Evolutionary conservation across 2,329 filamentous ascomycete species (phyloP).

Genomic region (Botrytis cinerea): DNA sequence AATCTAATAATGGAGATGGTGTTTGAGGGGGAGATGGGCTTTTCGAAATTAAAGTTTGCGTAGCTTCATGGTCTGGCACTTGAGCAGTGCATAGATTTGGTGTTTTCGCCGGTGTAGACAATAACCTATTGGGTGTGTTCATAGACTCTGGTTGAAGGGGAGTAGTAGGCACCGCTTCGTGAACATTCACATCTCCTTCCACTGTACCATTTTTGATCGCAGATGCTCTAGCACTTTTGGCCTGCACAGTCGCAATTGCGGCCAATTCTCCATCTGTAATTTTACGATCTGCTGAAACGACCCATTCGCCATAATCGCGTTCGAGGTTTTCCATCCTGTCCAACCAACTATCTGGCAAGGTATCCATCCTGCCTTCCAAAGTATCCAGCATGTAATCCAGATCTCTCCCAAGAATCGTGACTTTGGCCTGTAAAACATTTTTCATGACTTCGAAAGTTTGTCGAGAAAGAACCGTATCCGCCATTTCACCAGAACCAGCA

Average conservation of each 20-base stretch:
- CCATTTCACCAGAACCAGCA: slow-evolving; percentile 22
- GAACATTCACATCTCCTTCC: not conserved
- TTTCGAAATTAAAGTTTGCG: not conserved
- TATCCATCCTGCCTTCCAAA: slow-evolving; percentile 81
- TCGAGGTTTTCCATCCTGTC: slow-evolving; percentile 83
- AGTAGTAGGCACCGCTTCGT: not conserved
- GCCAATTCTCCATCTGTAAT: slow-evolving; percentile 67
- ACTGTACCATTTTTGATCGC: not conserved
- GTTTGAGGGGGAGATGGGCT: slow-evolving; percentile 23
- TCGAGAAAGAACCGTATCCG: slow-evolving; percentile 30
- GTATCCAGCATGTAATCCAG: slow-evolving; percentile 86
- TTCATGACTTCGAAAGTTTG: slow-evolving; percentile 61
- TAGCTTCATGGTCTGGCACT: not conserved
- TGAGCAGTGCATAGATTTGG: not conserved
- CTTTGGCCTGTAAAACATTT: slow-evolving; percentile 64
- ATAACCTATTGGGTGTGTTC: not conserved
- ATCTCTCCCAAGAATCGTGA: slow-evolving; percentile 67
- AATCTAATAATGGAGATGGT: not conserved
- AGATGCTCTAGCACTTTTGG: slow-evolving; percentile 20
- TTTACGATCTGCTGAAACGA: slow-evolving; percentile 71
- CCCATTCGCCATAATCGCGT: slow-evolving; percentile 76
- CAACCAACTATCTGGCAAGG: slow-evolving; percentile 83
- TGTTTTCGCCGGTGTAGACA: slow-evolving; percentile 18
- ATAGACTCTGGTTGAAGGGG: not conserved
- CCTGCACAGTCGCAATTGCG: slow-evolving; percentile 31